phyloP scores from a whole-genome alignment of 2,329 filamentous ascomycete species.

The Colletotrichum destructivum region DNA sequence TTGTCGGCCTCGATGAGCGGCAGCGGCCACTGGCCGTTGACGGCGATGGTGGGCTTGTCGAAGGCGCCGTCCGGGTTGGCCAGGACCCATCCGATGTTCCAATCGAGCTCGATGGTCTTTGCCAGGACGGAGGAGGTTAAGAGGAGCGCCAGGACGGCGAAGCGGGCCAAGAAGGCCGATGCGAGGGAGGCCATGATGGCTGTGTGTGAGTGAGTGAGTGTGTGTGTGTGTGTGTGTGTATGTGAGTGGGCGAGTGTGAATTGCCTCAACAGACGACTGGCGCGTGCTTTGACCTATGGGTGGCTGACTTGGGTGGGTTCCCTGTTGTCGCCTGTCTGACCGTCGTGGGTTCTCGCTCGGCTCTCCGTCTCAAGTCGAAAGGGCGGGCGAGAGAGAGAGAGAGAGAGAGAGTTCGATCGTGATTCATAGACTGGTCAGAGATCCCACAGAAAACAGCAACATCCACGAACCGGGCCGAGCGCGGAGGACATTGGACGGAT shows the following conservation, averaged over 20 bases:
- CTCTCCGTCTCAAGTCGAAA: neutral
- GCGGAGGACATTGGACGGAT: constrained; percentile 29
- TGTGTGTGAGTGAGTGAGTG: neutral
- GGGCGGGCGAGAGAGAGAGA: too few species aligned
- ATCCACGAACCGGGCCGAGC: constrained; percentile 34
- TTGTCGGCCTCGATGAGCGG: constrained; percentile 70
- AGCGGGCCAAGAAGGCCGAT: constrained; percentile 22
- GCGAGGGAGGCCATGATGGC: constrained; percentile 28
- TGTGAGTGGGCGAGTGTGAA: neutral
- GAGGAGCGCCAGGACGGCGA: constrained; percentile 26
- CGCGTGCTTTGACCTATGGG: too few species aligned
- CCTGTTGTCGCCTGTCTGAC: neutral
- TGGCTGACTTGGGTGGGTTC: neutral
- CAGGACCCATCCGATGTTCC: constrained; percentile 74
- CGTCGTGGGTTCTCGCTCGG: constrained; percentile 2
- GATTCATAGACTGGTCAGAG: constrained; percentile 10
- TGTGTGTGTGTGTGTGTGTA: neutral
- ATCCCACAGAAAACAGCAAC: constrained; percentile 15
- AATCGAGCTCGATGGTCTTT: constrained; percentile 67
- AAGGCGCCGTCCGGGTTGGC: constrained; percentile 73
- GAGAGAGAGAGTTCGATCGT: constrained; percentile 7
- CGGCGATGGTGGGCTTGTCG: constrained; percentile 71
- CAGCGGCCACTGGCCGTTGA: constrained; percentile 77
- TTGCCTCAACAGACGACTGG: neutral
- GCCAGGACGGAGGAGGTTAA: constrained; percentile 17